Percentiles rank a stretch among this genome's conserved stretches.
Conservation (phyloP, 148 eudicot genomes). For the Agrostemma githago region DNA sequence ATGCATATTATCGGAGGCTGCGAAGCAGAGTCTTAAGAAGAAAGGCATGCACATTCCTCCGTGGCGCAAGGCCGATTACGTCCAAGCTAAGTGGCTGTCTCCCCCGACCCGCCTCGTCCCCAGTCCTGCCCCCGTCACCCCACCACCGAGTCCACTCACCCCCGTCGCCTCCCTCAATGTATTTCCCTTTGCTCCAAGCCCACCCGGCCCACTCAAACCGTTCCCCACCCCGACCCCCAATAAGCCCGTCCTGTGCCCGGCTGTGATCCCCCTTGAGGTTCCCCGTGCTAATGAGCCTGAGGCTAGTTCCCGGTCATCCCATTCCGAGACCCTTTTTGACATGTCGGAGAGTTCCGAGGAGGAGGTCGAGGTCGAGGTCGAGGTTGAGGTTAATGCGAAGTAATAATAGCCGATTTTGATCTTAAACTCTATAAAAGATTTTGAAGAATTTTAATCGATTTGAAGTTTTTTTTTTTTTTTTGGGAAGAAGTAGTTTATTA, state of each 20-base stretch:
- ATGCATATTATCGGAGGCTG: constrained; percentile 61
- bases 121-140: not conserved
- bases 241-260: not conserved
- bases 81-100: constrained; percentile 82
- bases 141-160: constrained; percentile 23
- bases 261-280: not conserved
- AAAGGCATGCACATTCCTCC: constrained; percentile 93
- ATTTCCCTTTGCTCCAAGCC: not conserved
- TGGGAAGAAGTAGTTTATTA: constrained; percentile 24
- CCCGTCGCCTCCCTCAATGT: not conserved
- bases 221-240: not conserved
- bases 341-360: constrained; percentile 48
- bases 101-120: constrained; percentile 42
- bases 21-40: constrained; percentile 83
- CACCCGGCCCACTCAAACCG: not conserved
- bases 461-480: not conserved
- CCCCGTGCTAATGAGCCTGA: constrained; percentile 23
- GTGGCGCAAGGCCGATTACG: constrained; percentile 85
- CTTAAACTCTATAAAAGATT: no score
- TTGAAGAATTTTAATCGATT: no score
- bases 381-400: constrained; percentile 29
- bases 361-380: constrained; percentile 23
- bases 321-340: constrained; percentile 33
- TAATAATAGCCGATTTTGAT: constrained; percentile 20
- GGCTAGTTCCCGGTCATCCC: constrained; percentile 23